Evolutionary conservation across 2,329 filamentous ascomycete genomes (phyloP).

Genomic region (Neonectria sp.): DNA sequence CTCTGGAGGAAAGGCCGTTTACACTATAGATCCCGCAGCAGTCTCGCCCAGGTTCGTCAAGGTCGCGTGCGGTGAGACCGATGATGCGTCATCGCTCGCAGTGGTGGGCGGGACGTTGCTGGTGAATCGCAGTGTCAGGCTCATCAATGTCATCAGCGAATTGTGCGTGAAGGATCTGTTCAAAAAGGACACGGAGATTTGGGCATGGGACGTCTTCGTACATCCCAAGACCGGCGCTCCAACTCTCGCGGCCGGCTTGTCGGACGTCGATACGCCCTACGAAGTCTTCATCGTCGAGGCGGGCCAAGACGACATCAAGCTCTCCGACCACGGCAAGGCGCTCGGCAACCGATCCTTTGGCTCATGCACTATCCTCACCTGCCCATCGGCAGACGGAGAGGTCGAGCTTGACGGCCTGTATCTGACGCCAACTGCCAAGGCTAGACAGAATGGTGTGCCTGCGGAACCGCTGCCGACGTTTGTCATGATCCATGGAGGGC

Average conservation of each 20-base stretch:
- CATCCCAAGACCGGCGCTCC: slow-evolving; percentile 1
- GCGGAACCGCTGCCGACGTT: slow-evolving; percentile 29
- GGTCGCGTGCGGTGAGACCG: slow-evolving; percentile 32
- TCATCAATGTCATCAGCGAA: slow-evolving; percentile 26
- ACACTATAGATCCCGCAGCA: slow-evolving; percentile 18
- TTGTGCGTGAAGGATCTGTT: slow-evolving; percentile 30
- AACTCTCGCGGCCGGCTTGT: slow-evolving; percentile 36
- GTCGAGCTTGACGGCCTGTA: slow-evolving; percentile 34
- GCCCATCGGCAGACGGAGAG: slow-evolving; percentile 29
- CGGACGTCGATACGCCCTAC: slow-evolving; percentile 34
- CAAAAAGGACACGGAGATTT: slow-evolving; percentile 18
- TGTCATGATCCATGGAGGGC: slow-evolving; percentile 34
- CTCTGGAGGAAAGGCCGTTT: slow-evolving; percentile 30
- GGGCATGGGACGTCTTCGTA: slow-evolving; percentile 33
- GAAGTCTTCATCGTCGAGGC: slow-evolving; percentile 26
- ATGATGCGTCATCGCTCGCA: slow-evolving; percentile 31
- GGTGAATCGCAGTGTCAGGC: slow-evolving; percentile 18
- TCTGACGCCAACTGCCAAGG: slow-evolving; percentile 19
- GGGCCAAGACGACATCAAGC: slow-evolving; percentile 10
- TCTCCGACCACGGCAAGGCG: slow-evolving; percentile 28
- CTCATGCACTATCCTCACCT: slow-evolving; percentile 22
- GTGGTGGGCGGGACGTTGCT: slow-evolving; percentile 27
- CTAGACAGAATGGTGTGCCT: background rate
- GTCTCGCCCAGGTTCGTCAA: background rate
- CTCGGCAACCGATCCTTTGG: slow-evolving; percentile 14